These are phyloP conservation scores for Fusarium irregulare DNA, from an alignment of 2,329 filamentous ascomycete genomes.

Conservation along the genomic window DNA sequence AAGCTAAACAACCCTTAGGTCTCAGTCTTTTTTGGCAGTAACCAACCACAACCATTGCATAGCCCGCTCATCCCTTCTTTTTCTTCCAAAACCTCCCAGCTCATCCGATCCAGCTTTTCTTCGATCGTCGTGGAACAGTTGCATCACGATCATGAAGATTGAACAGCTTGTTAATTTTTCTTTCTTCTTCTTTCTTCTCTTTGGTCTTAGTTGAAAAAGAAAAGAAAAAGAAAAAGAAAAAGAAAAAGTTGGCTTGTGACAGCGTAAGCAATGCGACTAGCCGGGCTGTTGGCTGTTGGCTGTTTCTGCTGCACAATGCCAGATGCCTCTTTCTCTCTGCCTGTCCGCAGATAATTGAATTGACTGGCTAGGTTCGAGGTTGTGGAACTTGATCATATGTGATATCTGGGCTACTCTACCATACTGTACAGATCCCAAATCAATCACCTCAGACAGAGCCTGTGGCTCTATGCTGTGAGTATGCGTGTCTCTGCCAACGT, in stretches of 20 bases:
- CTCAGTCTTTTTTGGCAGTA: not conserved
- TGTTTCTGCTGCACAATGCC: not conserved
- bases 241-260: not conserved
- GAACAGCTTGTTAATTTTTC: not conserved
- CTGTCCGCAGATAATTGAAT: not conserved
- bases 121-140: constrained; percentile 12
- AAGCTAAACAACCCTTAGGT: constrained; percentile 9
- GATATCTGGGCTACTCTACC: not conserved
- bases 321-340: not conserved
- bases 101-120: constrained; percentile 4
- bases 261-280: not conserved
- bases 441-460: not conserved
- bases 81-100: constrained; percentile 10
- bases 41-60: constrained; percentile 12
- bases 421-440: not conserved
- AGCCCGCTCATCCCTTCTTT: constrained; percentile 9
- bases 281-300: not conserved
- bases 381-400: constrained; percentile 16
- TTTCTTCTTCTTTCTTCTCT: not conserved
- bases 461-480: not conserved
- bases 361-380: not conserved
- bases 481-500: constrained; percentile 8
- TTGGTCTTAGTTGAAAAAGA: not conserved
- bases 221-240: not conserved
- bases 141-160: not conserved